Conservation (phyloP, 805 yeast species). For the Candida ipomoeae region DNA sequence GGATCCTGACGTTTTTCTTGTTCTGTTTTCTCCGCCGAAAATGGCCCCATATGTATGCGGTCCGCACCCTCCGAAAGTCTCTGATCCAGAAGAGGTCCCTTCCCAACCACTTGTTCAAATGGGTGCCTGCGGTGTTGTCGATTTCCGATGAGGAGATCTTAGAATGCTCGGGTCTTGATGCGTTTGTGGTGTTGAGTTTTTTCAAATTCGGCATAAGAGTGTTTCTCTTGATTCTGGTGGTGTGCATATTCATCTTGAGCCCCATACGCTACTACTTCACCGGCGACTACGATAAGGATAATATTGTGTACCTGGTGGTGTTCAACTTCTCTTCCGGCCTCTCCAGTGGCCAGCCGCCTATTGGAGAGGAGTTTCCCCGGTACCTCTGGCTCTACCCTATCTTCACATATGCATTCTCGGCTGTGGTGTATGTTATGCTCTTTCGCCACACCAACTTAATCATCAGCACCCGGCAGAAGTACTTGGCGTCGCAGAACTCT, state of each 20-base stretch:
- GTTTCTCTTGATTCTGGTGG: conserved; percentile 18
- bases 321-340: conserved; percentile 4
- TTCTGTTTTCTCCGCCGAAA: conserved; percentile 50
- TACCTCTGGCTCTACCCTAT: conserved; percentile 52
- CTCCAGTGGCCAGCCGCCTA: conserved; percentile 19
- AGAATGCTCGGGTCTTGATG: conserved; percentile 24
- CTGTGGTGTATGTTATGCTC: conserved; percentile 42
- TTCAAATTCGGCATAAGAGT: conserved; percentile 31
- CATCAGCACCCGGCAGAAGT: conserved; percentile 51
- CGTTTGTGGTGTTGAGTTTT: conserved; percentile 36
- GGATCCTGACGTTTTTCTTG: conserved; percentile 40
- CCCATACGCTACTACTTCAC: conserved; percentile 39
- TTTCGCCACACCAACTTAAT: conserved; percentile 46
- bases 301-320: conserved; percentile 18
- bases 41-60: conserved; percentile 57
- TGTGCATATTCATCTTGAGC: conserved; percentile 30
- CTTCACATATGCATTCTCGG: conserved; percentile 53
- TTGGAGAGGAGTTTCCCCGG: conserved; percentile 35
- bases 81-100: conserved; percentile 32
- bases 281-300: conserved; percentile 42
- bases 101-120: conserved; percentile 32
- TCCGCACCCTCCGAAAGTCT: conserved; percentile 46
- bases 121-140: conserved; percentile 24
- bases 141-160: conserved; percentile 25
- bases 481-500: conserved; percentile 56